Evolutionary conservation across 176 grass and related monocot species (phyloP).

Genomic region (Musa itinerans): DNA sequence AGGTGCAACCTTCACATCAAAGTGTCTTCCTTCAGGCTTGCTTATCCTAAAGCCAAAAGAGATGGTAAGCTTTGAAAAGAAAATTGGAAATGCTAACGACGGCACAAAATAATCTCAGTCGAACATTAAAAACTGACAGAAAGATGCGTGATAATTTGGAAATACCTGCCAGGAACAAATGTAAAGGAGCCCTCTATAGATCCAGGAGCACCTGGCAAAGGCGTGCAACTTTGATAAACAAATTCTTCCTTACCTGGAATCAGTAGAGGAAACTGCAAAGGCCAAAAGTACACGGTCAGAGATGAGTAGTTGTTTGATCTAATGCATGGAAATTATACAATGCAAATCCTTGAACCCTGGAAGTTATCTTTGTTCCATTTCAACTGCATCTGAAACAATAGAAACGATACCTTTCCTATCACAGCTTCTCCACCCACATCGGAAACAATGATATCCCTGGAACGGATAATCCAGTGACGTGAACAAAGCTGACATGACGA

Average conservation of each 20-base stretch:
- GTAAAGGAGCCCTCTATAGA: constrained; percentile 78
- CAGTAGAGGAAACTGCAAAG: constrained; percentile 67
- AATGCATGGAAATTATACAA: background rate
- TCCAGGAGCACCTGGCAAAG: constrained; percentile 36
- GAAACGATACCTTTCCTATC: constrained; percentile 56
- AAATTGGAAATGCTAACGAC: background rate
- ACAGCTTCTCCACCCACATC: constrained; percentile 67
- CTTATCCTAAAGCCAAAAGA: constrained; percentile 37
- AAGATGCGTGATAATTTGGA: background rate
- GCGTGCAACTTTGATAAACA: constrained; percentile 76
- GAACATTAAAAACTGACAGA: background rate
- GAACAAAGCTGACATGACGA: constrained; percentile 69
- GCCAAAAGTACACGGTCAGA: constrained; percentile 4
- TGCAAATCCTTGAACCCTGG: background rate
- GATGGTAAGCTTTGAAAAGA: background rate
- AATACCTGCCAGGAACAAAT: constrained; percentile 88
- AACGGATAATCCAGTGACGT: constrained; percentile 72
- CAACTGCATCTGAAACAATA: constrained; percentile 3
- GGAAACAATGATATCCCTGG: constrained; percentile 25
- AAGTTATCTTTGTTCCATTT: background rate
- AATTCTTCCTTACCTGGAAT: constrained; percentile 62
- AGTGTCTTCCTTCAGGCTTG: constrained; percentile 58
- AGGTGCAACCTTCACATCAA: constrained; percentile 59
- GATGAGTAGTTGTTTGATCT: background rate
- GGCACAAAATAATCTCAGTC: background rate